These are phyloP conservation scores for Pelargonium fulgidum DNA, from an alignment of 441 rosid genomes.

Conservation along the genomic window DNA sequence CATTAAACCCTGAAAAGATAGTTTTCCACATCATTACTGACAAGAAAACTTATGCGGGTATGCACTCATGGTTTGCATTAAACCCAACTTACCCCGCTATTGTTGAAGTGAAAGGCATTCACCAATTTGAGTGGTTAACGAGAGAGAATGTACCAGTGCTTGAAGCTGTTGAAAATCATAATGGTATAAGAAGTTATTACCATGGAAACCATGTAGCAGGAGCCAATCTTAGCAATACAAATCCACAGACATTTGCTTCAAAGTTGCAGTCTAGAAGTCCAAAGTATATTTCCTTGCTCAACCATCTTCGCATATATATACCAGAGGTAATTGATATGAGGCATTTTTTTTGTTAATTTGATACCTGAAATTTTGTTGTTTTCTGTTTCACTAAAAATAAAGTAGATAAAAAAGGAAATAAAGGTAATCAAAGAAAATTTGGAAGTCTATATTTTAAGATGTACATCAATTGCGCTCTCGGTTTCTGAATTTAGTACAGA, in stretches of 20 bases:
- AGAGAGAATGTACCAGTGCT: slow-evolving; percentile 98
- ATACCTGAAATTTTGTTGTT: not conserved
- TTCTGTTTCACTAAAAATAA: not conserved
- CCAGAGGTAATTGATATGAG: slow-evolving; percentile 69
- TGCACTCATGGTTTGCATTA: slow-evolving; percentile 99
- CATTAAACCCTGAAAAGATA: slow-evolving; percentile 75
- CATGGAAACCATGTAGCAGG: slow-evolving; percentile 93
- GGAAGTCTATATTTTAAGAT: not conserved
- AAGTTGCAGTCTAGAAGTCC: slow-evolving; percentile 97
- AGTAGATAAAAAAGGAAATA: not conserved
- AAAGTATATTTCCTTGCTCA: slow-evolving; percentile 93
- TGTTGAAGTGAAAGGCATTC: slow-evolving; percentile 91
- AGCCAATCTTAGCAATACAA: slow-evolving; percentile 67
- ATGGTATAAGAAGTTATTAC: slow-evolving; percentile 74
- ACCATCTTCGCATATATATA: slow-evolving; percentile 91
- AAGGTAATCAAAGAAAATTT: not conserved
- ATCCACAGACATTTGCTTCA: slow-evolving; percentile 87
- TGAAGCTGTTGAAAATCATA: slow-evolving; percentile 92
- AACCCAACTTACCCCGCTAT: slow-evolving; percentile 81
- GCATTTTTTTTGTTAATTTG: slow-evolving; percentile 8
- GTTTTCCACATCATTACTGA: slow-evolving; percentile 97
- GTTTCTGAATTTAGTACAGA: not conserved
- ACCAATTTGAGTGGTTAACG: slow-evolving; percentile 98
- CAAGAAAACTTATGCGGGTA: slow-evolving; percentile 98
- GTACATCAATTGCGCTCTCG: not conserved